Percentiles rank a stretch among this genome's conserved stretches.
These are phyloP conservation scores for Gymnopilus dilepis DNA, from an alignment of 768 basidiomycete genomes.

Conservation along the genomic window DNA sequence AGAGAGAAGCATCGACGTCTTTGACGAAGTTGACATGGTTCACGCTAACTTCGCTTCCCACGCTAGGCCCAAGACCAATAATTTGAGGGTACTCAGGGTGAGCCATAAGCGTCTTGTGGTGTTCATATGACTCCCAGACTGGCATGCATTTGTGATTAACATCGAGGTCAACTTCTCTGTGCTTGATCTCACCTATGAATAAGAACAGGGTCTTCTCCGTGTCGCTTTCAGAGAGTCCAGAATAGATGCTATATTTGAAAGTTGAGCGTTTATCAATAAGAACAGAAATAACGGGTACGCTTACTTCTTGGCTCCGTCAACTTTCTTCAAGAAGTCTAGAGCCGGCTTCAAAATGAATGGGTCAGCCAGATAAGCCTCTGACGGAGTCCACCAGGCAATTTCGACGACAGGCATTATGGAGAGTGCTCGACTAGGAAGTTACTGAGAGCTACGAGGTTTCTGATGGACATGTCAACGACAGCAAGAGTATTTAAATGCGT, in stretches of 20 bases:
- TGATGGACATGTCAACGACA: no score
- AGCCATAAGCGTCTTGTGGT: slow-evolving; percentile 21
- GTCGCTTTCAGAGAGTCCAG: slow-evolving; percentile 22
- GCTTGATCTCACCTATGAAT: slow-evolving; percentile 10
- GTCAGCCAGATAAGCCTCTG: slow-evolving; percentile 27
- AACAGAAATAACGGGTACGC: neutral
- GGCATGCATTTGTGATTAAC: neutral
- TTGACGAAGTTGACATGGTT: slow-evolving; percentile 17
- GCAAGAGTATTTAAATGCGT: neutral
- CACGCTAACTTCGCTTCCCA: neutral
- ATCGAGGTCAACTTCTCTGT: neutral
- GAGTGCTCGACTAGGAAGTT: neutral
- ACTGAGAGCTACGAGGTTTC: neutral
- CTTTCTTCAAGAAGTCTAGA: slow-evolving; percentile 23
- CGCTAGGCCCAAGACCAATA: neutral
- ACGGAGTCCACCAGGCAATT: slow-evolving; percentile 22
- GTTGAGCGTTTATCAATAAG: neutral
- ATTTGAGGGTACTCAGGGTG: slow-evolving; percentile 14
- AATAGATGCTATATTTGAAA: slow-evolving; percentile 11
- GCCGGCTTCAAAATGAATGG: slow-evolving; percentile 22
- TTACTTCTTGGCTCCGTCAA: slow-evolving; percentile 30
- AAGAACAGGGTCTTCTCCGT: slow-evolving; percentile 15
- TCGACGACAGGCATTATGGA: slow-evolving; percentile 31
- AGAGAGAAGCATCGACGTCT: slow-evolving; percentile 11
- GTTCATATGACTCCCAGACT: slow-evolving; percentile 25